Evolutionary conservation across 306 rosid genomes (phyloP).

Genomic region (Castanea mollissima): DNA sequence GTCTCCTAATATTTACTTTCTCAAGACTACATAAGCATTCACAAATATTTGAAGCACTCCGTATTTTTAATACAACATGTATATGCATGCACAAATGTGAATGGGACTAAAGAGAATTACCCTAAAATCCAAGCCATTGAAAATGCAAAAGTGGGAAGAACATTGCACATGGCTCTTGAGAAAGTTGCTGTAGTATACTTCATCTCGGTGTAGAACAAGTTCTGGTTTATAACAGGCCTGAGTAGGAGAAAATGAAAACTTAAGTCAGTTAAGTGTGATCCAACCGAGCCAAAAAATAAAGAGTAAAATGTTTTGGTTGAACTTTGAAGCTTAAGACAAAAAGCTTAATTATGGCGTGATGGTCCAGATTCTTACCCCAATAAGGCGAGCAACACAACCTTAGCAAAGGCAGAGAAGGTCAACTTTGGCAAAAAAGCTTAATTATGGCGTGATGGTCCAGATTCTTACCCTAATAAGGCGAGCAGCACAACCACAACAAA

Average conservation of each 20-base stretch:
- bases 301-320: not conserved
- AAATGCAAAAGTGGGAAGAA: conserved; percentile 57
- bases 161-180: conserved; percentile 45
- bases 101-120: conserved; percentile 1
- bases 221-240: conserved; percentile 63
- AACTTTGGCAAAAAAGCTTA: conserved; percentile 3
- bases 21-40: conserved; percentile 33
- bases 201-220: conserved; percentile 49
- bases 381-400: conserved; percentile 37
- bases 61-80: too few relatives aligned
- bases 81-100: not conserved
- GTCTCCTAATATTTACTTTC: conserved; percentile 34
- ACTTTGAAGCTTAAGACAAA: not conserved
- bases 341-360: not conserved
- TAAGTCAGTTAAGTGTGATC: too few relatives aligned
- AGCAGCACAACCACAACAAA: conserved; percentile 33
- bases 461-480: conserved; percentile 39
- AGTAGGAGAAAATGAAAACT: not conserved
- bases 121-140: conserved; percentile 50
- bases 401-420: conserved; percentile 34
- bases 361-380: conserved; percentile 29
- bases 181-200: conserved; percentile 56
- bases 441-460: not conserved
- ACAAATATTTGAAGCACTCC: not conserved
- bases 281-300: not conserved